Evolutionary conservation across 352 stramenopile species (phyloP), one percentile per base, ranked within the genome.

Genomic region (Pythium phragmiticola): DNA sequence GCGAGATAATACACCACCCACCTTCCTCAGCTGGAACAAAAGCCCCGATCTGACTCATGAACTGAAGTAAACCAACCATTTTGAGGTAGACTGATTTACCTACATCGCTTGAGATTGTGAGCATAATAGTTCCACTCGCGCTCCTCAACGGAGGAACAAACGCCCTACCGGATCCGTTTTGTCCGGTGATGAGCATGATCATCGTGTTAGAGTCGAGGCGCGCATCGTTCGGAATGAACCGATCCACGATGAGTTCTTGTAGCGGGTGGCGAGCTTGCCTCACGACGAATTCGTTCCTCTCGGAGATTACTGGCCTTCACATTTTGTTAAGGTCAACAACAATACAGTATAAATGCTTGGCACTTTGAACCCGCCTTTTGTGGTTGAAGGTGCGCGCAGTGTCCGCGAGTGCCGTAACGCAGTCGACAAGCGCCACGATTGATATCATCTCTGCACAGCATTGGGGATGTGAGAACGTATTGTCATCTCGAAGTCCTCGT

Each of bases 11-110:
- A 30, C 26, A 30, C 26, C 26, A 30, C 26, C 26, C 34, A 90
- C 87, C 84, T 85, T 84, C 66, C 53, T 87, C 66, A 7, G 84
- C 85, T 16, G 87, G 82, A 42, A 94, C 78, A 55, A 92, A 96
- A 16, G 73, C 89, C 17, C 87, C 87, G 30, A 96, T 88, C 65
- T 96, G 87, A 37, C 82, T 64, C 81, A 96, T 89, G 61, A 92
- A 91, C 57, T 94, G 85, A 11, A 96, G 51, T 8, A 96, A 63
- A 1, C 87, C 87, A 9, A 94, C 75, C 81, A 88, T 92, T 61
- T 92, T 94, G 60, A 96, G 60, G 65, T 88, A 92, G 16, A 94
- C 81, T 7, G 87, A 96, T 75, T 96, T 96, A 12, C 87, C 87
- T 95, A 14, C 26, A 26, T 13, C 4, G 14, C 7, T 42, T 21